Conservation (phyloP, 371 early-diverging fungal species). For the Mucor mucedo region DNA sequence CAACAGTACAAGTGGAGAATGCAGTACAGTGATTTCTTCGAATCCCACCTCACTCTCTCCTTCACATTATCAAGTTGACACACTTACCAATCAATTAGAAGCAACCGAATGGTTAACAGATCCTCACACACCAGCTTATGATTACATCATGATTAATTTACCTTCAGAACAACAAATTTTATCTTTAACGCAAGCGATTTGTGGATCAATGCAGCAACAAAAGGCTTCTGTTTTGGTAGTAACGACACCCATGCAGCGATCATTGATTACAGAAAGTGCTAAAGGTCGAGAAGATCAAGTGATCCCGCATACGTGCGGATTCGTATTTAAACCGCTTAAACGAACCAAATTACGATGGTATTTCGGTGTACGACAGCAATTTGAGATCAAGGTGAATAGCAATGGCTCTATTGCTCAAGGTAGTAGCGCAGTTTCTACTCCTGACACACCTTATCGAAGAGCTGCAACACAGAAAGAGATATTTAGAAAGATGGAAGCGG, state of each 20-base stretch:
- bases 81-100: constrained; percentile 39
- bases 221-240: constrained; percentile 55
- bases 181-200: constrained; percentile 46
- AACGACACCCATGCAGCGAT: constrained; percentile 66
- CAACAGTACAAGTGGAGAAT: neutral
- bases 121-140: constrained; percentile 43
- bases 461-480: constrained; percentile 61
- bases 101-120: constrained; percentile 37
- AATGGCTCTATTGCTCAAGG: neutral
- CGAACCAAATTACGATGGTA: constrained; percentile 60
- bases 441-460: constrained; percentile 52
- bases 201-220: constrained; percentile 42
- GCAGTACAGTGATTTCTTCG: neutral
- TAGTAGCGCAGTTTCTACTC: constrained; percentile 27
- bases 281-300: constrained; percentile 35
- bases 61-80: constrained; percentile 27
- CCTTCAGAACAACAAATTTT: constrained; percentile 55
- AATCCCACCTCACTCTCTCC: neutral
- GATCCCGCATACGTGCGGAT: constrained; percentile 55
- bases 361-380: constrained; percentile 49
- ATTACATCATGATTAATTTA: constrained; percentile 60
- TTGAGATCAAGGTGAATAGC: constrained; percentile 7
- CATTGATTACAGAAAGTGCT: constrained; percentile 56
- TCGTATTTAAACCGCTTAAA: constrained; percentile 67
- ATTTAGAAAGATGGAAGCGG: constrained; percentile 58